Percentiles rank a stretch among this genome's conserved stretches.
These are phyloP conservation scores for Paramecium bursaria DNA, from an alignment of 73 alveolate genomes.

Conservation along the genomic window DNA sequence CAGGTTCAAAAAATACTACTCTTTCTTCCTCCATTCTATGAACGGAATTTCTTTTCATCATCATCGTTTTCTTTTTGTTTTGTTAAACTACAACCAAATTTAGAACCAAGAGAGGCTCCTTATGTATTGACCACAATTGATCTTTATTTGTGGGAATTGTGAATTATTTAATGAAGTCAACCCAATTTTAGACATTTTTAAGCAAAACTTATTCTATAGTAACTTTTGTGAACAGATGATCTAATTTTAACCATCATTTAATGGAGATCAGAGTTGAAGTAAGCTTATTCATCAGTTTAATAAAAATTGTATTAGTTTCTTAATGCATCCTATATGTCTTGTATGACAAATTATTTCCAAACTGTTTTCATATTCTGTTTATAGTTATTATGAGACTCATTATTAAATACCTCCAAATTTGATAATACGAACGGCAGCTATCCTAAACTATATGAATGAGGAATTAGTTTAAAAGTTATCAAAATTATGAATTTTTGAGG, in stretches of 20 bases:
- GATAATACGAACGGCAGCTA: conserved; percentile 47
- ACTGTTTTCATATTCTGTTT: conserved; percentile 22
- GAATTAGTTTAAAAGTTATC: conserved; percentile 14
- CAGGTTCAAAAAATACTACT: conserved; percentile 57
- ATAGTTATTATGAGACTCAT: conserved; percentile 3
- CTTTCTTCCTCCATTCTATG: conserved; percentile 59
- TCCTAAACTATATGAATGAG: conserved; percentile 17
- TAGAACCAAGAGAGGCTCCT: conserved; percentile 26
- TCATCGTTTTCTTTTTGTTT: conserved; percentile 38
- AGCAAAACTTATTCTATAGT: conserved; percentile 17
- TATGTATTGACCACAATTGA: conserved; percentile 1
- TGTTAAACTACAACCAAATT: conserved; percentile 23
- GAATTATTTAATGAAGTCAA: conserved; percentile 24
- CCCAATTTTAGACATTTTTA: conserved; percentile 28
- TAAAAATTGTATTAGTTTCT: conserved; percentile 61
- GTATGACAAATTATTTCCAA: conserved; percentile 55
- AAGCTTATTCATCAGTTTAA: conserved; percentile 54
- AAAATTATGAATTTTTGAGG: conserved; percentile 6
- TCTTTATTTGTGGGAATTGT: conserved; percentile 25
- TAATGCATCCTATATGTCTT: conserved; percentile 52
- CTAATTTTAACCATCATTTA: conserved; percentile 29
- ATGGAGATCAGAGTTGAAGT: conserved; percentile 8
- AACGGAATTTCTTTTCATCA: conserved; percentile 18
- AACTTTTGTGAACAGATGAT: conserved; percentile 21
- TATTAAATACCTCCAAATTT: conserved; percentile 30